Conservation (phyloP, 2,329 filamentous ascomycete genomes). For the Fusarium irregulare region DNA sequence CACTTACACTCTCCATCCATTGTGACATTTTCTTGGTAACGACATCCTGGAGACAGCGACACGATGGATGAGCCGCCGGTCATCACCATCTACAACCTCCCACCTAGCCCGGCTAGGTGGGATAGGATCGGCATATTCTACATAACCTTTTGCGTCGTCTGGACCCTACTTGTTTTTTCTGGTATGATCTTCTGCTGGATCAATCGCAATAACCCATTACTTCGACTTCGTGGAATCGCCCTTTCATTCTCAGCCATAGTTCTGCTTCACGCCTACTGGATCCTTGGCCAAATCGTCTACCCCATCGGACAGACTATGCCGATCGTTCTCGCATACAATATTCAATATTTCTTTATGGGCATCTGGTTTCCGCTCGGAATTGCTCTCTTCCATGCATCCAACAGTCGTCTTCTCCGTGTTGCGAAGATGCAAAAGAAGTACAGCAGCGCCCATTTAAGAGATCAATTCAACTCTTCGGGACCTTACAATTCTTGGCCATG, state of each 20-base stretch:
- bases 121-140: conserved; percentile 13
- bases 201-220: conserved; percentile 51
- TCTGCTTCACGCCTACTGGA: conserved; percentile 57
- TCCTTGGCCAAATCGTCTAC: conserved; percentile 54
- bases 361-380: conserved; percentile 72
- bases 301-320: conserved; percentile 54
- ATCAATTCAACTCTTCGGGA: not conserved
- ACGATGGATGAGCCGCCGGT: conserved; percentile 1
- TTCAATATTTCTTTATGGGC: conserved; percentile 73
- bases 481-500: conserved; percentile 26
- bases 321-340: conserved; percentile 54
- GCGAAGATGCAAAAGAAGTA: conserved; percentile 61
- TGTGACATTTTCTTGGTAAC: too few species aligned
- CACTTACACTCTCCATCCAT: too few species aligned
- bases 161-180: conserved; percentile 13
- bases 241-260: conserved; percentile 55
- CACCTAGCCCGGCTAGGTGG: conserved; percentile 7
- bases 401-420: conserved; percentile 69
- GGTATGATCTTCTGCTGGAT: conserved; percentile 55
- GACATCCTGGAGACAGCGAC: not conserved
- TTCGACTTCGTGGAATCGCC: conserved; percentile 54
- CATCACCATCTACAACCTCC: conserved; percentile 12
- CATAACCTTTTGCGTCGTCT: conserved; percentile 7
- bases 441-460: conserved; percentile 9
- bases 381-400: conserved; percentile 73